Evolutionary conservation across 192 early-diverging fungal genomes (phyloP).

Genomic region (Dissophora ornata): DNA sequence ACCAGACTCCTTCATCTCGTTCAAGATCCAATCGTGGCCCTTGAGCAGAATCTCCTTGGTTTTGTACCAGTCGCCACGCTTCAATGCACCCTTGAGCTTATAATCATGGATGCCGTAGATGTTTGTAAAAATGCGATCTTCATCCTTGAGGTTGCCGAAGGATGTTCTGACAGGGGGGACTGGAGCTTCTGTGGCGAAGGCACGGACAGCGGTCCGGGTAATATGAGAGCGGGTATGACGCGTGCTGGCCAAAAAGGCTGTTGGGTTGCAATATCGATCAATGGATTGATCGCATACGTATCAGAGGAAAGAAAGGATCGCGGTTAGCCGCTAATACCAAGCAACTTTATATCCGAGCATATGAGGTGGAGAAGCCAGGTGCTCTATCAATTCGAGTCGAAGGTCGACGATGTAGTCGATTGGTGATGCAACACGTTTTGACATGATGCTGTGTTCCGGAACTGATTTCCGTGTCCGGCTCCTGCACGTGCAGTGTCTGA

Average conservation of each 20-base stretch:
- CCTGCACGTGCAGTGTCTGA: too few species aligned
- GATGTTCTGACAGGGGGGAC: conserved; percentile 53
- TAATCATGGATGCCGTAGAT: conserved; percentile 94
- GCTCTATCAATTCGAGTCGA: too few species aligned
- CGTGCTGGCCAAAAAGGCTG: conserved; percentile 46
- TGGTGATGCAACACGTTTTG: neutral
- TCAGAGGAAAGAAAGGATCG: too few species aligned
- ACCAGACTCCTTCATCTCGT: conserved; percentile 96
- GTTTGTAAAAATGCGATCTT: conserved; percentile 99
- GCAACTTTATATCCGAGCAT: too few species aligned
- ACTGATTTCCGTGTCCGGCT: neutral
- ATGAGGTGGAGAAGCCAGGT: too few species aligned
- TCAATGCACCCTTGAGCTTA: conserved; percentile 87
- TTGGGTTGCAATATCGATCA: too few species aligned
- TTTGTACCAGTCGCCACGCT: conserved; percentile 99
- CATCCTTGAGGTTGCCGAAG: conserved; percentile 83
- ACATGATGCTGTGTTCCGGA: neutral
- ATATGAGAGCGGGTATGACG: conserved; percentile 55
- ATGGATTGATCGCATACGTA: too few species aligned
- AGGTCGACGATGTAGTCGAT: neutral
- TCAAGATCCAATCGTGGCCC: conserved; percentile 97
- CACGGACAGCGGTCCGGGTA: conserved; percentile 42
- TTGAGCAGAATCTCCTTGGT: conserved; percentile 98
- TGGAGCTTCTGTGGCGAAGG: conserved; percentile 43
- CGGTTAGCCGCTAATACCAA: too few species aligned